Percentiles rank a stretch among this genome's conserved stretches.
These are phyloP conservation scores for Apiospora marii DNA, from an alignment of 2,329 filamentous ascomycete species.

Conservation along the genomic window DNA sequence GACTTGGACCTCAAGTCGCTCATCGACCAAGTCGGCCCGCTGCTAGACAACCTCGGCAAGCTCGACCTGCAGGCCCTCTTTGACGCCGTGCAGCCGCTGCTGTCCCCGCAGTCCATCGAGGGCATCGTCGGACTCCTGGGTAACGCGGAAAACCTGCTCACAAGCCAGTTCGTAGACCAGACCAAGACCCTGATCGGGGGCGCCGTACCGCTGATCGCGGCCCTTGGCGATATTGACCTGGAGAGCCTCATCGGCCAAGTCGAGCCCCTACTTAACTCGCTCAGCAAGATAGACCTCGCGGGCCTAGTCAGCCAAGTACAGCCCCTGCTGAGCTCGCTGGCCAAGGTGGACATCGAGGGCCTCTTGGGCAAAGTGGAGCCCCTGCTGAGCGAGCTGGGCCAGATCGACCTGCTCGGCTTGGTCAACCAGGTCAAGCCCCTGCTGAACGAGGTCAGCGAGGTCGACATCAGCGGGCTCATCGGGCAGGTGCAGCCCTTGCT, in stretches of 20 bases:
- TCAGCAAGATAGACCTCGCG: conserved; percentile 39
- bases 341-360: conserved; percentile 43
- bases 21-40: conserved; percentile 33
- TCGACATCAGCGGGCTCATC: conserved; percentile 42
- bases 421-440: conserved; percentile 37
- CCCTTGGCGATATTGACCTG: conserved; percentile 38
- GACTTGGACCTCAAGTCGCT: conserved; percentile 40
- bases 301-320: conserved; percentile 43
- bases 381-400: conserved; percentile 35
- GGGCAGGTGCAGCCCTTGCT: conserved; percentile 45
- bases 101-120: conserved; percentile 43
- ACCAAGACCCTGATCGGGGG: conserved; percentile 38
- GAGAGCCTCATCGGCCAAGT: conserved; percentile 39
- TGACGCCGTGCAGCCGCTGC: conserved; percentile 44
- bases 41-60: conserved; percentile 36
- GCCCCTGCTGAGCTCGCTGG: conserved; percentile 29
- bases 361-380: conserved; percentile 45
- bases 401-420: conserved; percentile 43
- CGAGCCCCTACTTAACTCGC: conserved; percentile 29
- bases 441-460: conserved; percentile 37
- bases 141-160: conserved; percentile 40
- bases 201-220: conserved; percentile 39
- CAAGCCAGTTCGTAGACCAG: conserved; percentile 36
- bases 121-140: conserved; percentile 39
- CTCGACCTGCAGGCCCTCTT: conserved; percentile 42